A percentile compares a stretch with the other conserved stretches of the same genome.
phyloP scores from a whole-genome alignment of 371 early-diverging fungal species.

The Mucor saturninus region DNA sequence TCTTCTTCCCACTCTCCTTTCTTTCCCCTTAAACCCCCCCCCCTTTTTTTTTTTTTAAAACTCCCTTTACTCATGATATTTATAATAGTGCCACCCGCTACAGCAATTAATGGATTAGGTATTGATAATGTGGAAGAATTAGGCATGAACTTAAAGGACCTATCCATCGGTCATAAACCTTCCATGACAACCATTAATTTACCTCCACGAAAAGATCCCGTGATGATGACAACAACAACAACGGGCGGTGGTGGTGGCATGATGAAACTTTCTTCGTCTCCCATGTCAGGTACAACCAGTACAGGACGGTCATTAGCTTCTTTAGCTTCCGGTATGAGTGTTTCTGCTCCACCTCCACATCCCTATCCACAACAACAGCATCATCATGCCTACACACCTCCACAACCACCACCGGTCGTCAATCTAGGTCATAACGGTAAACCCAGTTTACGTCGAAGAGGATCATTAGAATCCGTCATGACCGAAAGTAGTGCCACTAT shows the following conservation, averaged over 20 bases:
- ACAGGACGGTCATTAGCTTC: conserved; percentile 42
- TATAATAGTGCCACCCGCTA: neutral
- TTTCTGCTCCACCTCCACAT: neutral
- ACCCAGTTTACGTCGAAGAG: conserved; percentile 46
- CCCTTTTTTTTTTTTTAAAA: neutral
- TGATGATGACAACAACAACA: no score
- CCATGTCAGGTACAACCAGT: conserved; percentile 38
- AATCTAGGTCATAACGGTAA: conserved; percentile 20
- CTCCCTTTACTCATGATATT: no score
- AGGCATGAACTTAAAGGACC: conserved; percentile 37
- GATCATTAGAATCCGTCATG: conserved; percentile 54
- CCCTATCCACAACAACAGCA: no score
- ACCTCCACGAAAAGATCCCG: conserved; percentile 31
- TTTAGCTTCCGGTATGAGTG: conserved; percentile 42
- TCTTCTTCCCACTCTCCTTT: no score
- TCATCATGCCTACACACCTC: no score
- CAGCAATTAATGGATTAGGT: conserved; percentile 33
- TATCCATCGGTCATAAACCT: conserved; percentile 43
- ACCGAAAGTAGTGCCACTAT: conserved; percentile 47
- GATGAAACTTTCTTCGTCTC: conserved; percentile 25
- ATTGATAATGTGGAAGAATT: conserved; percentile 46
- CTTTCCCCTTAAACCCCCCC: neutral
- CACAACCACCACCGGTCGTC: neutral
- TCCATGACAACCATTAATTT: conserved; percentile 23
- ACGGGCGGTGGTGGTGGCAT: no score